Percentiles rank a stretch among this genome's conserved stretches.
These are phyloP conservation scores for Xerocomus minutiporus DNA, from an alignment of 1,284 basidiomycete genomes.

Conservation along the genomic window DNA sequence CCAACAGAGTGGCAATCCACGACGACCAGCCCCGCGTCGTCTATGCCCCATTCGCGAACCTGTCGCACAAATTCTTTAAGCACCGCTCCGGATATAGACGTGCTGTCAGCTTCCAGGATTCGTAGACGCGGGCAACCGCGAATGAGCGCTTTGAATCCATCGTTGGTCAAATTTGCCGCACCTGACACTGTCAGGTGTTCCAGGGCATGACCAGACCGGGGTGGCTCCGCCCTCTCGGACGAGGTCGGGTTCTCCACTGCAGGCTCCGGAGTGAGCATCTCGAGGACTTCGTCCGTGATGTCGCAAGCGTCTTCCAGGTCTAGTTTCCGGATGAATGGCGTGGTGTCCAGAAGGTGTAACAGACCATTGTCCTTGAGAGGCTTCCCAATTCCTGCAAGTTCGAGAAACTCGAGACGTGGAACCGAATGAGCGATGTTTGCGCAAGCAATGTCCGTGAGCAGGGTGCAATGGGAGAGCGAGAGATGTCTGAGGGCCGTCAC, in stretches of 20 bases:
- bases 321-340: constrained; percentile 66
- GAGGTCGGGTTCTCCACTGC: constrained; percentile 1
- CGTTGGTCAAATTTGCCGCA: constrained; percentile 59
- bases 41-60: constrained; percentile 44
- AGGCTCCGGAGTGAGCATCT: constrained; percentile 54
- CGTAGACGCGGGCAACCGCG: constrained; percentile 57
- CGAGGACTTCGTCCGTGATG: constrained; percentile 70
- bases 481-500: constrained; percentile 75
- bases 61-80: constrained; percentile 66
- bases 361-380: constrained; percentile 68
- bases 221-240: constrained; percentile 4
- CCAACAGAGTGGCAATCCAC: constrained; percentile 75
- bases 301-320: constrained; percentile 82
- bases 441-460: constrained; percentile 73
- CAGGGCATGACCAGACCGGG: constrained; percentile 57
- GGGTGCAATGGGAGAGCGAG: constrained; percentile 67
- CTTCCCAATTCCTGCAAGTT: constrained; percentile 74
- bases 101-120: constrained; percentile 76
- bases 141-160: constrained; percentile 62
- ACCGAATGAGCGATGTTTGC: constrained; percentile 67
- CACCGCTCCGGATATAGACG: constrained; percentile 59
- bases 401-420: constrained; percentile 75
- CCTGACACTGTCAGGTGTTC: constrained; percentile 74
- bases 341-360: constrained; percentile 65
- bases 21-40: constrained; percentile 56